Evolutionary conservation across 345 rosid species (phyloP).

Genomic region (Turritis glabra): DNA sequence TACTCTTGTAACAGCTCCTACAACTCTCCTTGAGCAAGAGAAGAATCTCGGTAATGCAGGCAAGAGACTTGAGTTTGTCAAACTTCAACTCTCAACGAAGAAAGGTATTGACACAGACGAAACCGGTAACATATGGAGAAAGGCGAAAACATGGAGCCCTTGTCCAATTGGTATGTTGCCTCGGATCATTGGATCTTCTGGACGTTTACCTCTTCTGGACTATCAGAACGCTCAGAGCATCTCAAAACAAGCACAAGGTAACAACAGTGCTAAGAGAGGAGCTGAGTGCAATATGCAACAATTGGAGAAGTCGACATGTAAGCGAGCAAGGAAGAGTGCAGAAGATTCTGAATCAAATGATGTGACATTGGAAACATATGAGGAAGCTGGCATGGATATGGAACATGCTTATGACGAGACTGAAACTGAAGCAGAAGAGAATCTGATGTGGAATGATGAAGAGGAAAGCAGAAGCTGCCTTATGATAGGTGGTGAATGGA

Average conservation of each 20-base stretch:
- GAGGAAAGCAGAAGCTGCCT: constrained; percentile 45
- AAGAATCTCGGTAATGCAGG: constrained; percentile 50
- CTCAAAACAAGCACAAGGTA: constrained; percentile 36
- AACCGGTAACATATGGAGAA: constrained; percentile 48
- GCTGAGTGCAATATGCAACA: constrained; percentile 21
- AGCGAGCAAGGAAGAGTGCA: constrained; percentile 49
- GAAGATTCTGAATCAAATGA: constrained; percentile 26
- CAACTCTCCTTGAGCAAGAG: constrained; percentile 49
- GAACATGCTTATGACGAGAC: constrained; percentile 31
- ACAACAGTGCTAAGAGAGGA: constrained; percentile 41
- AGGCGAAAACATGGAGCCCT: constrained; percentile 71
- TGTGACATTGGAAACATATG: not conserved
- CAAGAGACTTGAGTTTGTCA: constrained; percentile 57
- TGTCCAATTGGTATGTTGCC: constrained; percentile 92
- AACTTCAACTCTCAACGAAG: constrained; percentile 39
- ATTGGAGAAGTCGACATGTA: constrained; percentile 26
- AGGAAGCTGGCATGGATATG: constrained; percentile 38
- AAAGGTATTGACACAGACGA: constrained; percentile 33
- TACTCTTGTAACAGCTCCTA: constrained; percentile 17
- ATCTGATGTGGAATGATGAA: constrained; percentile 10
- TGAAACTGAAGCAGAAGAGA: constrained; percentile 36
- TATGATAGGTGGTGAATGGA: constrained; percentile 58
- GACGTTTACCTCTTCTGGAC: constrained; percentile 65
- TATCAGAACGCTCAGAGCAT: constrained; percentile 15
- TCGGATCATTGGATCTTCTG: constrained; percentile 56